These are phyloP conservation scores for Russula brevipes DNA, from an alignment of 768 basidiomycete species.

Conservation along the genomic window DNA sequence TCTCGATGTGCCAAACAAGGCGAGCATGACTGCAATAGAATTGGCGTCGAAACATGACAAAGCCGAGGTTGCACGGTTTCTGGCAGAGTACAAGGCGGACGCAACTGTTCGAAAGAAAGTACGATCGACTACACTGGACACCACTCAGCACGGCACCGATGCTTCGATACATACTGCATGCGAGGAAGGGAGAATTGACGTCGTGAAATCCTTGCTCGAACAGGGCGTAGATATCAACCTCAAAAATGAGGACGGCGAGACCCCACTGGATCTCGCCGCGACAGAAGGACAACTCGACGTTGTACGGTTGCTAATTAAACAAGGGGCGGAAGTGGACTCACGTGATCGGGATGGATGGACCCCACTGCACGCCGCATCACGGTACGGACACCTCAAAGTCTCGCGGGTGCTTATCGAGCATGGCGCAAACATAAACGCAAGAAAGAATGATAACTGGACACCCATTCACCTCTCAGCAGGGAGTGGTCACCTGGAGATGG, in stretches of 20 bases:
- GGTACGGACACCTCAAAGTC: not conserved
- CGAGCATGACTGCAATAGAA: too few relatives aligned
- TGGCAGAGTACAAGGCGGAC: not conserved
- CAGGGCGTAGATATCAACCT: not conserved
- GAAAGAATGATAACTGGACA: not conserved
- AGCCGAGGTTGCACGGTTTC: not conserved
- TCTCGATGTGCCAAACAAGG: too few relatives aligned
- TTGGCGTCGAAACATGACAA: too few relatives aligned
- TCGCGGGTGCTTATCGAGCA: not conserved
- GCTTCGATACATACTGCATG: not conserved
- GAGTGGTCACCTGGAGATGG: too few relatives aligned
- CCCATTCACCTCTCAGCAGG: not conserved
- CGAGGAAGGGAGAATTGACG: not conserved
- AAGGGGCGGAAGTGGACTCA: not conserved
- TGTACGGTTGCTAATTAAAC: not conserved
- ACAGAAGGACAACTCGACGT: not conserved
- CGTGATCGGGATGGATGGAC: not conserved
- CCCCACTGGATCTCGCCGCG: not conserved
- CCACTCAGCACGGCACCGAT: not conserved
- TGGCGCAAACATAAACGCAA: not conserved
- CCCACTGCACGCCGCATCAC: slow-evolving; percentile 2
- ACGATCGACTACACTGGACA: not conserved
- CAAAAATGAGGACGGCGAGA: not conserved
- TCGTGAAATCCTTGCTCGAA: not conserved
- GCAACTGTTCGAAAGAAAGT: not conserved